Evolutionary conservation across 176 grass and related monocot genomes (phyloP).

Genomic region (Cenchrus fungigraminus): DNA sequence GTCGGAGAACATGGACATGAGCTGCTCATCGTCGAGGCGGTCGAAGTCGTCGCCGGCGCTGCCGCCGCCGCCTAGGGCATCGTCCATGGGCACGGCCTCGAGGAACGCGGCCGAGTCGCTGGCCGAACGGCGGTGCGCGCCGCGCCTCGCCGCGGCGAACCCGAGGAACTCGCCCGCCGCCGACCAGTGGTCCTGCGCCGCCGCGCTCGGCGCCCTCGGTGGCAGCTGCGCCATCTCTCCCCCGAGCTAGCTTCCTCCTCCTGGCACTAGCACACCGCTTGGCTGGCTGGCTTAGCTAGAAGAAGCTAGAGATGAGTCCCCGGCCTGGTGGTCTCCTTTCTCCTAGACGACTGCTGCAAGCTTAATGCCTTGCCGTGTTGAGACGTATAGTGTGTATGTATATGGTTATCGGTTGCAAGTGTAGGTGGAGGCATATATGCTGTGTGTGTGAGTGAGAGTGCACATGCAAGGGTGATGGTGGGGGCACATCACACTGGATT

Average conservation of each 20-base stretch:
- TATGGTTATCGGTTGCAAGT: constrained; percentile 21
- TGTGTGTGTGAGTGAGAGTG: not conserved
- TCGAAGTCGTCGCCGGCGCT: constrained; percentile 67
- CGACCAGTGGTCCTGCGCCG: constrained; percentile 37
- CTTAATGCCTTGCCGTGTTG: not conserved
- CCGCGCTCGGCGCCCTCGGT: constrained; percentile 66
- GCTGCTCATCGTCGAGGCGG: constrained; percentile 91
- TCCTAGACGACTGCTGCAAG: not conserved
- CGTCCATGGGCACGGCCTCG: constrained; percentile 63
- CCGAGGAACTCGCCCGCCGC: constrained; percentile 75
- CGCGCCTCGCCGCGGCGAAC: constrained; percentile 65
- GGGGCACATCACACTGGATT: constrained; percentile 20
- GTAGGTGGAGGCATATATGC: constrained; percentile 34
- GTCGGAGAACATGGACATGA: constrained; percentile 99
- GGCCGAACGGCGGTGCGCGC: constrained; percentile 74
- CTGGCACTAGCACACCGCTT: not conserved
- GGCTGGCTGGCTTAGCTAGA: not conserved
- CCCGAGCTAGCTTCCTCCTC: not conserved
- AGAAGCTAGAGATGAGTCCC: not conserved
- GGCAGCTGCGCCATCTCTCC: constrained; percentile 71
- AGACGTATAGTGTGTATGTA: constrained; percentile 5
- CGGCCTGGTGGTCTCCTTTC: not conserved
- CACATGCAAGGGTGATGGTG: constrained; percentile 52
- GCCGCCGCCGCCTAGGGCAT: constrained; percentile 43
- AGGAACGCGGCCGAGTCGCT: constrained; percentile 94